Evolutionary conservation across 352 stramenopile genomes (phyloP).

Genomic region (Phytopythium kandeliae): DNA sequence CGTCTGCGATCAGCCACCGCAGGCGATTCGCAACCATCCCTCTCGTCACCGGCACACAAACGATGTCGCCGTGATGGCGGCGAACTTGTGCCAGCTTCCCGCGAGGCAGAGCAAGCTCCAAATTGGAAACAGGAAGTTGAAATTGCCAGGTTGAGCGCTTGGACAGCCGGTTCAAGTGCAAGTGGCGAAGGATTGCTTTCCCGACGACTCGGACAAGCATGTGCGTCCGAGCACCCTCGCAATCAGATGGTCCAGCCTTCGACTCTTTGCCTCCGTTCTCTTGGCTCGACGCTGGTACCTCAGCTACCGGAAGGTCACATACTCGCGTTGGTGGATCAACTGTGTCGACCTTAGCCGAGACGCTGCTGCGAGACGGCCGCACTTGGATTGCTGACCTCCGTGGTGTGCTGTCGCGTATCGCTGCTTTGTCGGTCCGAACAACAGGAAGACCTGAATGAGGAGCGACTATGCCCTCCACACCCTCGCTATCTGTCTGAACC

Average conservation of each 20-base stretch:
- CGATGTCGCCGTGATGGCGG: constrained; percentile 8
- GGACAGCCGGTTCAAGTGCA: constrained; percentile 25
- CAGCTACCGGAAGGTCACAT: neutral
- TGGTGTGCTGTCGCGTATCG: neutral
- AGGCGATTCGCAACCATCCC: constrained; percentile 62
- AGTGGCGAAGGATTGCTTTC: constrained; percentile 45
- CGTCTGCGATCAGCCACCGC: constrained; percentile 33
- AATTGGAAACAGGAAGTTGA: constrained; percentile 18
- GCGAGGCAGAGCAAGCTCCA: constrained; percentile 27
- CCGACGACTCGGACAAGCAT: constrained; percentile 34
- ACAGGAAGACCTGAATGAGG: neutral
- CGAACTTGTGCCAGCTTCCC: constrained; percentile 17
- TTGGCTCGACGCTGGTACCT: neutral
- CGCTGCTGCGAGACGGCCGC: neutral
- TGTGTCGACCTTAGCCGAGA: neutral
- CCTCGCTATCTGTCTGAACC: constrained; percentile 53
- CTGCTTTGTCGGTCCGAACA: neutral
- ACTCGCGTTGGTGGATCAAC: neutral
- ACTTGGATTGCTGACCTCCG: neutral
- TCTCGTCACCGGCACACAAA: constrained; percentile 33
- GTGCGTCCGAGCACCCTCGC: neutral
- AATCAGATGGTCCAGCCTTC: neutral
- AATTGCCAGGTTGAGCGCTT: constrained; percentile 54
- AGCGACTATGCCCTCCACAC: neutral
- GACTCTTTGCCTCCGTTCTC: neutral